A percentile compares a stretch with the other conserved stretches of the same genome.
Conservation (phyloP, 352 stramenopile genomes). For the Phytophthora boehmeriae region DNA sequence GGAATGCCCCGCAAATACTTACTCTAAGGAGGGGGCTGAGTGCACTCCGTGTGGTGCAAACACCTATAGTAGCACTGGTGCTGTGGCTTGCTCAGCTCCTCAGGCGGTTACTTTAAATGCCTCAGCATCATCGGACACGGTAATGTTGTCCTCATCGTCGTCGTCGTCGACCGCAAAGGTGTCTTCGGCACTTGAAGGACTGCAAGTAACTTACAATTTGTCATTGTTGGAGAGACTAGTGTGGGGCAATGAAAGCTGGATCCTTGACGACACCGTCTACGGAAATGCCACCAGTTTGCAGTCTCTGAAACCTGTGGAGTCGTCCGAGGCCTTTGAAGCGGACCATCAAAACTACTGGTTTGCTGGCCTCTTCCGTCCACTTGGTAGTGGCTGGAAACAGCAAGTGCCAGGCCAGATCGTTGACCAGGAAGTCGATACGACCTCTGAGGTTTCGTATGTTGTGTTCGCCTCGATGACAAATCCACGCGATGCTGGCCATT, state of each 20-base stretch:
- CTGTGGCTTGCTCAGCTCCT: constrained; percentile 51
- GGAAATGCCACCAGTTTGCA: constrained; percentile 37
- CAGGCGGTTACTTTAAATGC: constrained; percentile 48
- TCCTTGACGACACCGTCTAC: constrained; percentile 48
- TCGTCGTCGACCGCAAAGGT: constrained; percentile 23
- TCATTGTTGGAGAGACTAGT: constrained; percentile 70
- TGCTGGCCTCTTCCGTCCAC: constrained; percentile 62
- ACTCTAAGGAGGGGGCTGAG: constrained; percentile 49
- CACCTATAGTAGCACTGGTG: constrained; percentile 56
- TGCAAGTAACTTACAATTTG: constrained; percentile 75
- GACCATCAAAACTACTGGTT: constrained; percentile 58
- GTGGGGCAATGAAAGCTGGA: constrained; percentile 71
- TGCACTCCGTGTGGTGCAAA: constrained; percentile 70
- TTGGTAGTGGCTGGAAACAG: constrained; percentile 56
- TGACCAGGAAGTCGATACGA: constrained; percentile 61
- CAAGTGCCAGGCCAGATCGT: constrained; percentile 62
- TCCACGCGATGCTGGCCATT: constrained; percentile 60
- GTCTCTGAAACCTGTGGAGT: constrained; percentile 43
- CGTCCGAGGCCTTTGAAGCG: constrained; percentile 51
- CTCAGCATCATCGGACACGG: constrained; percentile 19
- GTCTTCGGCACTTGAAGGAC: constrained; percentile 28
- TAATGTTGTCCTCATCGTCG: constrained; percentile 28
- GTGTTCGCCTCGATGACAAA: constrained; percentile 65
- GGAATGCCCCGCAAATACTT: constrained; percentile 65
- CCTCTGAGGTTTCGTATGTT: constrained; percentile 53